Percentiles rank a stretch among this genome's conserved stretches.
These are phyloP conservation scores for Hortaea werneckii DNA, from an alignment of 2,329 filamentous ascomycete species.

Conservation along the genomic window DNA sequence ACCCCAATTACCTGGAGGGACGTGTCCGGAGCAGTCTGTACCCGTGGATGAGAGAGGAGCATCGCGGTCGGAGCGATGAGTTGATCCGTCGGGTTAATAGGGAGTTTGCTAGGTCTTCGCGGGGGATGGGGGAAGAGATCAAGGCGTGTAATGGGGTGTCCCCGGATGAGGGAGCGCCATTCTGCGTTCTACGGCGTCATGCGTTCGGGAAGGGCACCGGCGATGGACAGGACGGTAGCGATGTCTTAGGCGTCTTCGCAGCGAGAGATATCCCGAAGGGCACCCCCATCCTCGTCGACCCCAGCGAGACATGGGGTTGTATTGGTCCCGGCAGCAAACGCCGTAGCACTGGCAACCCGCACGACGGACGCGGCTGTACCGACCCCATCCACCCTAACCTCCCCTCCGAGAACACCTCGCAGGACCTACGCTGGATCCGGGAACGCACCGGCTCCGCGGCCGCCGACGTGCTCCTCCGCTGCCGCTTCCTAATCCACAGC, in stretches of 20 bases:
- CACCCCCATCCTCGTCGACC: constrained; percentile 14
- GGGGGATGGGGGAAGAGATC: too few relatives aligned
- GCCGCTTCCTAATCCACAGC: constrained; percentile 12
- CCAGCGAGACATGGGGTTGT: constrained; percentile 18
- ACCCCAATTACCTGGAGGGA: constrained; percentile 9
- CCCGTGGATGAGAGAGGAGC: constrained; percentile 17
- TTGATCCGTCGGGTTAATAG: constrained; percentile 7
- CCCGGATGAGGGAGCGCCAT: too few relatives aligned
- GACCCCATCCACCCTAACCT: constrained; percentile 16
- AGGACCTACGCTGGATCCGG: constrained; percentile 18
- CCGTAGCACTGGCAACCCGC: constrained; percentile 6
- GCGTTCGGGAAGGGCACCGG: constrained; percentile 12
- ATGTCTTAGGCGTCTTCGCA: constrained; percentile 21
- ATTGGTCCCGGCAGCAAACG: constrained; percentile 1
- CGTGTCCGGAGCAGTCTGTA: constrained; percentile 13
- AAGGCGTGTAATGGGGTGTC: not conserved
- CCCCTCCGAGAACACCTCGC: constrained; percentile 4
- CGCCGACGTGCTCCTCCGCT: constrained; percentile 11
- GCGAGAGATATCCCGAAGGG: constrained; percentile 9
- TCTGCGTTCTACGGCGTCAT: constrained; percentile 1
- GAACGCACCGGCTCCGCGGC: constrained; percentile 9
- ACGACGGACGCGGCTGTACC: constrained; percentile 11
- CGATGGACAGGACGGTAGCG: constrained; percentile 6
- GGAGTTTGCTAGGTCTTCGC: constrained; percentile 7
- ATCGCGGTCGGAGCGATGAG: constrained; percentile 4